Percentiles rank a stretch among this genome's conserved stretches.
Evolutionary conservation across 2,329 filamentous ascomycete species (phyloP).

Genomic region (Pleomassaria siparia): DNA sequence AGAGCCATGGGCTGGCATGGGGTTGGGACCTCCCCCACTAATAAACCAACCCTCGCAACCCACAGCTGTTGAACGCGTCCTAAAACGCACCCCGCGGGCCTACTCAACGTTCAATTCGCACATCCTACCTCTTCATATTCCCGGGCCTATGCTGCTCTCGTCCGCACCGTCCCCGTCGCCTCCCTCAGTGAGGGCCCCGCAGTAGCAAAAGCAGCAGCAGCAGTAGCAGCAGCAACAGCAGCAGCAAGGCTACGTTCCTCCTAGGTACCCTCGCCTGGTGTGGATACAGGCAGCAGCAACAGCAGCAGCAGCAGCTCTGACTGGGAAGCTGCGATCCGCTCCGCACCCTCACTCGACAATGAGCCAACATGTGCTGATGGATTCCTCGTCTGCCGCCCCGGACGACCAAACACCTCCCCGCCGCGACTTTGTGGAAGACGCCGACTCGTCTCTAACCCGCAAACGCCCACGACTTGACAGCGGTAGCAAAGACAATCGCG

Average conservation of each 20-base stretch:
- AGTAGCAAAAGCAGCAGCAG: neutral
- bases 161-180: neutral
- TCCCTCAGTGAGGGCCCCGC: neutral
- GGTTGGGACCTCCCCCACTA: neutral
- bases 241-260: constrained; percentile 43
- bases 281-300: neutral
- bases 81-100: neutral
- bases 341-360: constrained; percentile 29
- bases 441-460: constrained; percentile 47
- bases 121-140: neutral
- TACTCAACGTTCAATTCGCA: neutral
- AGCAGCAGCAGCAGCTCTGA: neutral
- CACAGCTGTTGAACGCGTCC: constrained; percentile 1
- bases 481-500: constrained; percentile 33
- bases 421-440: constrained; percentile 49
- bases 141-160: constrained; percentile 1
- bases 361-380: constrained; percentile 38
- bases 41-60: neutral
- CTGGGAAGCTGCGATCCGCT: constrained; percentile 54
- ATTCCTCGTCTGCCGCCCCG: constrained; percentile 34
- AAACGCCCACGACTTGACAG: constrained; percentile 49
- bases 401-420: constrained; percentile 38
- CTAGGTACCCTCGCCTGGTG: too few relatives aligned
- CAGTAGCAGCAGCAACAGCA: neutral
- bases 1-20: neutral